Conservation (phyloP, 495 filamentous ascomycete genomes). For the Pyrenula massariospora region DNA sequence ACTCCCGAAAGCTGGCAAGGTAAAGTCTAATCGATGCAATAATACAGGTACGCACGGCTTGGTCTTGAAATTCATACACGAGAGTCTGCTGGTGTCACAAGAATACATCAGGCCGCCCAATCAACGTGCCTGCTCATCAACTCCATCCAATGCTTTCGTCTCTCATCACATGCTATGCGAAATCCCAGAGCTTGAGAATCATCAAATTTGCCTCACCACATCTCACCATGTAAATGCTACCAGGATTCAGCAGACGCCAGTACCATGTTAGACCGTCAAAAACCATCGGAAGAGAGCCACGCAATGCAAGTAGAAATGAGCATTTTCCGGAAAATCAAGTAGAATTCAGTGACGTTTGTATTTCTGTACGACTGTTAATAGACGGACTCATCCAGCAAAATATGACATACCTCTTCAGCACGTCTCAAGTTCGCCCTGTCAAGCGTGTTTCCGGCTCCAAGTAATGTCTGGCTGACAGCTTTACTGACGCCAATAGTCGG, state of each 20-base stretch:
- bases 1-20: too few species aligned
- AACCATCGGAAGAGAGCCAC: too few species aligned
- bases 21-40: too few species aligned
- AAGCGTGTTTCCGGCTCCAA: constrained; percentile 88
- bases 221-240: neutral
- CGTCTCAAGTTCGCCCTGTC: constrained; percentile 73
- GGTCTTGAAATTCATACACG: too few species aligned
- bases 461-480: constrained; percentile 75
- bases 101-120: too few species aligned
- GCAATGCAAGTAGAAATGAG: too few species aligned
- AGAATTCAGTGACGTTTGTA: neutral
- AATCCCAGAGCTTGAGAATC: neutral
- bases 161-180: neutral
- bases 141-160: neutral
- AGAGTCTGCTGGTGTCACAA: too few species aligned
- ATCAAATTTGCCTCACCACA: neutral
- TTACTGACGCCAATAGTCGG: constrained; percentile 86
- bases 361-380: neutral
- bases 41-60: too few species aligned
- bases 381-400: neutral
- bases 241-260: neutral
- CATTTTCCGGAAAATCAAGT: neutral
- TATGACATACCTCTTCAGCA: constrained; percentile 71
- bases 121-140: neutral
- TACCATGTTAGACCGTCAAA: too few species aligned